These are phyloP conservation scores for Zopfochytrium polystomum DNA, from an alignment of 371 early-diverging fungal species.

Conservation along the genomic window DNA sequence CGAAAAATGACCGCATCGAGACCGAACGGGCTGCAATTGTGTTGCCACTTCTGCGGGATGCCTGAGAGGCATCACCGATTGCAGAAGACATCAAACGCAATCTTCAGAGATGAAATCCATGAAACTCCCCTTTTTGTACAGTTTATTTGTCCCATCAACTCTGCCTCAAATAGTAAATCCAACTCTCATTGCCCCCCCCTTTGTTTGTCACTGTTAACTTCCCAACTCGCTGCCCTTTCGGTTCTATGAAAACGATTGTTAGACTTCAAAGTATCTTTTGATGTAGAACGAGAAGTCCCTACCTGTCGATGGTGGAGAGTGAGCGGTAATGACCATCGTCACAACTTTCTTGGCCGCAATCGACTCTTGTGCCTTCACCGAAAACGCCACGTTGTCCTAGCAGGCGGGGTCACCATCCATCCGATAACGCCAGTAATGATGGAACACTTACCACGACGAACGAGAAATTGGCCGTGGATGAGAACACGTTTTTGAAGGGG, in stretches of 20 bases:
- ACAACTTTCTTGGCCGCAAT: slow-evolving; percentile 52
- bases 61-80: too few species aligned
- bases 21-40: too few species aligned
- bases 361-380: slow-evolving; percentile 47
- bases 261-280: background rate
- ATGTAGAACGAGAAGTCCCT: background rate
- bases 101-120: too few species aligned
- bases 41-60: too few species aligned
- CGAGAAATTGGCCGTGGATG: slow-evolving; percentile 41
- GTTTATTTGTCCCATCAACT: too few species aligned
- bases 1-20: too few species aligned
- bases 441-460: slow-evolving; percentile 41
- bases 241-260: background rate
- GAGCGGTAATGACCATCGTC: slow-evolving; percentile 37
- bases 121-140: too few species aligned
- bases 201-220: background rate
- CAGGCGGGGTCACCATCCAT: background rate
- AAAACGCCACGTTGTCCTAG: slow-evolving; percentile 52
- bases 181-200: slow-evolving; percentile 5
- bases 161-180: background rate
- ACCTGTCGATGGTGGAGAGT: slow-evolving; percentile 10
- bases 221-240: background rate
- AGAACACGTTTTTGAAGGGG: slow-evolving; percentile 55
- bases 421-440: background rate
- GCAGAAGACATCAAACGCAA: too few species aligned